Conservation (phyloP, 2,329 filamentous ascomycete species). For the Cladophialophora carrionii region DNA sequence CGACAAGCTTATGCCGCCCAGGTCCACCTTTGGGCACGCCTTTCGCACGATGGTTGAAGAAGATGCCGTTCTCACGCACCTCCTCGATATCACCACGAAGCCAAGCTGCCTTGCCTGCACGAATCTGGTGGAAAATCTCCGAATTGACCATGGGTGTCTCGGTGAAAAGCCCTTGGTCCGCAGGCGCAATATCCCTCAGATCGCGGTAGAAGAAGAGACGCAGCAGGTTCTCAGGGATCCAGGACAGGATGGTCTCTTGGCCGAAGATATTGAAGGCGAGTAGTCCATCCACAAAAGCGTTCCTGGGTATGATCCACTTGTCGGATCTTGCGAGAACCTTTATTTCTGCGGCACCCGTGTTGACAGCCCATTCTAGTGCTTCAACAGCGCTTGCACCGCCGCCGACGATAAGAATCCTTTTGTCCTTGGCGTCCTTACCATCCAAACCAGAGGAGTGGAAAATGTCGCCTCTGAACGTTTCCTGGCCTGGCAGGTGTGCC, state of each 20-base stretch:
- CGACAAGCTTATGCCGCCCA: constrained; percentile 66
- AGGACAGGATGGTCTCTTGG: constrained; percentile 73
- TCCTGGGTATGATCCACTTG: constrained; percentile 86
- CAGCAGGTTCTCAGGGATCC: constrained; percentile 75
- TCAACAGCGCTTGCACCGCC: constrained; percentile 82
- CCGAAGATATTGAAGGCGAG: constrained; percentile 79
- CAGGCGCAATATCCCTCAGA: constrained; percentile 71
- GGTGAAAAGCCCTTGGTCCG: constrained; percentile 72
- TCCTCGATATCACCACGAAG: constrained; percentile 75
- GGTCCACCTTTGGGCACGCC: constrained; percentile 77
- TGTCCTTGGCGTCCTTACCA: constrained; percentile 71
- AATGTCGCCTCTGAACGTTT: constrained; percentile 71
- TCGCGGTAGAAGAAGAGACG: constrained; percentile 82
- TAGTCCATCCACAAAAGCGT: constrained; percentile 72
- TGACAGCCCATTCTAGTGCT: constrained; percentile 75
- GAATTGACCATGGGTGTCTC: constrained; percentile 88
- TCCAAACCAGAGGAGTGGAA: constrained; percentile 77
- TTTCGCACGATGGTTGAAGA: constrained; percentile 70
- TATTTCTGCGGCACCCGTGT: constrained; percentile 67
- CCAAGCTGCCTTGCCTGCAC: constrained; percentile 73
- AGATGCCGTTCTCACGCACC: constrained; percentile 66
- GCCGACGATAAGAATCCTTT: constrained; percentile 75
- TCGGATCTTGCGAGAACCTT: constrained; percentile 76
- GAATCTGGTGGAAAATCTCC: constrained; percentile 75
- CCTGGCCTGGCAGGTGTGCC: constrained; percentile 70